Evolutionary conservation across 768 basidiomycete species (phyloP).

Genomic region (Tephrocybe sp.): DNA sequence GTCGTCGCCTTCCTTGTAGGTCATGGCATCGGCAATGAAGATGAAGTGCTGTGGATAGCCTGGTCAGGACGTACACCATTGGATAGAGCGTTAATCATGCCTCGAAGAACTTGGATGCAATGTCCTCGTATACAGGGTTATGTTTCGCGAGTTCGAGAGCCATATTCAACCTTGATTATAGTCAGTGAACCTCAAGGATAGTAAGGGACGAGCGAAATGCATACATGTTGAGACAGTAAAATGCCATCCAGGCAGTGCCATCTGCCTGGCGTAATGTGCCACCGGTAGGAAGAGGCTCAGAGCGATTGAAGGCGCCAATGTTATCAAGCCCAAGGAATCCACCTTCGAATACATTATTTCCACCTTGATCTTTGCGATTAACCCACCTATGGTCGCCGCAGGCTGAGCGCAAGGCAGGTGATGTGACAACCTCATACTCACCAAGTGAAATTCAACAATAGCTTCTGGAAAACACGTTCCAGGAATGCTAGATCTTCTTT

Average conservation of each 20-base stretch:
- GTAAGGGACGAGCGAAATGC: conserved; percentile 17
- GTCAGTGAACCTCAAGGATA: conserved; percentile 3
- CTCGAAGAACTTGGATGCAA: conserved; percentile 97
- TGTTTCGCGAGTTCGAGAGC: conserved; percentile 97
- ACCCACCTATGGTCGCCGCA: conserved; percentile 71
- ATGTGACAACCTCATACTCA: conserved; percentile 26
- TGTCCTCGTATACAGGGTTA: conserved; percentile 97
- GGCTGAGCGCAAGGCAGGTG: neutral
- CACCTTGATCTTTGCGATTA: conserved; percentile 93
- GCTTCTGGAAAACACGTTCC: conserved; percentile 97
- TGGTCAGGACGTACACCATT: neutral
- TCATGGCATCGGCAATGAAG: conserved; percentile 99
- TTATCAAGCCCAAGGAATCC: conserved; percentile 98
- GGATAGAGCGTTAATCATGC: conserved; percentile 28
- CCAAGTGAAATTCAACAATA: conserved; percentile 97
- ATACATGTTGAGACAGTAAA: conserved; percentile 95
- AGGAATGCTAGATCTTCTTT: conserved; percentile 88
- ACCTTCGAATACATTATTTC: conserved; percentile 96
- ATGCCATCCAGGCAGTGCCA: conserved; percentile 99
- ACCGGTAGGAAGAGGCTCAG: conserved; percentile 93
- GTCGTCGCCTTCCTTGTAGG: conserved; percentile 75
- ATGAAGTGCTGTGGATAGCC: conserved; percentile 77
- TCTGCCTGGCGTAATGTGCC: conserved; percentile 94
- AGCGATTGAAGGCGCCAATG: conserved; percentile 96
- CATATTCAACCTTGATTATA: conserved; percentile 76